phyloP scores from a whole-genome alignment of 306 rosid species.

The Dryas drummondii region DNA sequence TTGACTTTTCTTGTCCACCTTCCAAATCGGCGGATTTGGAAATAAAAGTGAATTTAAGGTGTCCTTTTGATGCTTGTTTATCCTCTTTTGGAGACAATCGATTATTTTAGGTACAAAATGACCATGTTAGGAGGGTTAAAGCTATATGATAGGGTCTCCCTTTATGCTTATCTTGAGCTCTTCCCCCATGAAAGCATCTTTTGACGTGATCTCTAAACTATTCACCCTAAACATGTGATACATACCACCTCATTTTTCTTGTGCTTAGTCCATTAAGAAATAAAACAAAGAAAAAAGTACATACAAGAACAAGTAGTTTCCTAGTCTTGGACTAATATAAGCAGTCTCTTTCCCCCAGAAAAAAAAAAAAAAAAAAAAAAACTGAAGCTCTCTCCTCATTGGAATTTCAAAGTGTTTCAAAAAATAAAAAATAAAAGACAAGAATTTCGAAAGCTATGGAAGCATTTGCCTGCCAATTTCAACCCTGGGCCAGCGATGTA shows the following conservation, averaged over 20 bases:
- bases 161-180: slow-evolving; percentile 11
- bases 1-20: neutral
- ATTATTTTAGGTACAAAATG: neutral
- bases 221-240: slow-evolving; percentile 6
- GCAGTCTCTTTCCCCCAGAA: too few species aligned
- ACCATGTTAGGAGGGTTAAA: neutral
- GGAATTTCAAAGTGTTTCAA: too few species aligned
- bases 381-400: too few species aligned
- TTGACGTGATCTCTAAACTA: neutral
- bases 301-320: neutral
- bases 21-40: slow-evolving; percentile 5
- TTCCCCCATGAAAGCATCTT: slow-evolving; percentile 20
- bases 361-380: too few species aligned
- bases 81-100: neutral
- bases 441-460: too few species aligned
- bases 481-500: too few species aligned
- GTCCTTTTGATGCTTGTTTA: neutral
- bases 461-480: too few species aligned
- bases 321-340: too few species aligned
- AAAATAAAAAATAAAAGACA: too few species aligned
- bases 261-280: neutral
- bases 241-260: neutral
- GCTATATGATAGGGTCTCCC: neutral
- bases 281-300: too few species aligned
- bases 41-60: neutral